Percentiles rank a stretch among this genome's conserved stretches.
Conservation (phyloP, 2,329 filamentous ascomycete genomes). For the Arthrobotrys conoides region DNA sequence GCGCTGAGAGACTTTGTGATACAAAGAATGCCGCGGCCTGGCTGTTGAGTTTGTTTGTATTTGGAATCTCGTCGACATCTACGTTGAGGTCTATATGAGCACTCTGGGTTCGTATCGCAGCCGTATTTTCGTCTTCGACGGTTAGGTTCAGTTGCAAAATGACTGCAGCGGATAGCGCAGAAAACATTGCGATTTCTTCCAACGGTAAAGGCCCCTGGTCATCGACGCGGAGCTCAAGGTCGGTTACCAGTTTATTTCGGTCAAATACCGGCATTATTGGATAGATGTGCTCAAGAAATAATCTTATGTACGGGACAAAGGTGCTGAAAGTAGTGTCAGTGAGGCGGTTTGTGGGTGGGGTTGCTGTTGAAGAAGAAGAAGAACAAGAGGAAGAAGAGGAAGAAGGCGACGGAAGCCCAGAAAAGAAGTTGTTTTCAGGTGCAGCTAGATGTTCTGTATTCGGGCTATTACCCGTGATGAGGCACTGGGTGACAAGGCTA, state of each 20-base stretch:
- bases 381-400: too few species aligned
- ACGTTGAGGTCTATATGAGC: neutral
- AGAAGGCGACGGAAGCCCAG: neutral
- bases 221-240: neutral
- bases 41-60: neutral
- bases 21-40: neutral
- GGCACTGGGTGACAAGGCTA: neutral
- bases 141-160: neutral
- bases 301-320: slow-evolving; percentile 73
- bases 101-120: neutral
- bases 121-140: neutral
- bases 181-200: slow-evolving; percentile 9
- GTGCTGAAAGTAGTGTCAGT: neutral
- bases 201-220: neutral
- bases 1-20: neutral
- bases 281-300: slow-evolving; percentile 75
- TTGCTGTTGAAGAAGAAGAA: neutral
- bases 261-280: slow-evolving; percentile 76
- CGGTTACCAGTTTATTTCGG: slow-evolving; percentile 71
- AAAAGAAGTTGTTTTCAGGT: neutral
- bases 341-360: neutral
- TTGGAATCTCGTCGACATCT: neutral
- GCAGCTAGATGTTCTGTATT: neutral
- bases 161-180: slow-evolving; percentile 14
- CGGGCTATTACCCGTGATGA: too few species aligned